Evolutionary conservation across 2,329 filamentous ascomycete genomes (phyloP), one percentile per base, ranked within the genome.

Genomic region (Epichloe typhina): DNA sequence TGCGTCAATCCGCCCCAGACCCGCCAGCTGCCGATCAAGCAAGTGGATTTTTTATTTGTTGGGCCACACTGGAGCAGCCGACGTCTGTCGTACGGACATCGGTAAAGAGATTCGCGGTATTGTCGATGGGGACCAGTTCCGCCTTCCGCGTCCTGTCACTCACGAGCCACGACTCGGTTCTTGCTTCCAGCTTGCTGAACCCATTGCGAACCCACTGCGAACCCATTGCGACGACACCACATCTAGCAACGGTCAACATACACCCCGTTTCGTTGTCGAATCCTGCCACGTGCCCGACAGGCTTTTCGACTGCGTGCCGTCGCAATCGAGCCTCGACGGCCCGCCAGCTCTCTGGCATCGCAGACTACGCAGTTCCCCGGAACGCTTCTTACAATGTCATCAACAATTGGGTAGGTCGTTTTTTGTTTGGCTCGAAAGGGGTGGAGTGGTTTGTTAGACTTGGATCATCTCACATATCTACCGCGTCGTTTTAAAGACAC

Each of bases 371-470:
- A 21, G n/a, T 50, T 40, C 42, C 42, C 9, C 8, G 45, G 45
- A 31, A n/a, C 45, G 15, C 31, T 5, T 37, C 36, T 17, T 39
- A 17, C 33, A 35, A 59, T 59, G 58, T 55, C 58, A 26, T 59
- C 58, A 40, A 81, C 68, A 46, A 52, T 65, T 52, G 70, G 70
- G 70, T 71, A 65, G 53, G 64, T 60, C 11, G 2, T 37, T 33
- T 33, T 31, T 31, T 19, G 31, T 31, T 31, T 36, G 13, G 15
- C 13, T 9, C 31, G 15, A 3, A 48, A 43, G 3, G 23, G 26
- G 7, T 19, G 17, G 17, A 17, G 17, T n/a, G 8, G 26, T 19
- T 11, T 36, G 26, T 11, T 42, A 23, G n/a, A 21, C n/a, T 41
- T 33, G 3, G 7, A 9, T 5, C 2, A 12, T 21, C n/a, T 36